Evolutionary conservation across 169 alveolate genomes (phyloP).

Genomic region (Plasmodium vinckei): DNA sequence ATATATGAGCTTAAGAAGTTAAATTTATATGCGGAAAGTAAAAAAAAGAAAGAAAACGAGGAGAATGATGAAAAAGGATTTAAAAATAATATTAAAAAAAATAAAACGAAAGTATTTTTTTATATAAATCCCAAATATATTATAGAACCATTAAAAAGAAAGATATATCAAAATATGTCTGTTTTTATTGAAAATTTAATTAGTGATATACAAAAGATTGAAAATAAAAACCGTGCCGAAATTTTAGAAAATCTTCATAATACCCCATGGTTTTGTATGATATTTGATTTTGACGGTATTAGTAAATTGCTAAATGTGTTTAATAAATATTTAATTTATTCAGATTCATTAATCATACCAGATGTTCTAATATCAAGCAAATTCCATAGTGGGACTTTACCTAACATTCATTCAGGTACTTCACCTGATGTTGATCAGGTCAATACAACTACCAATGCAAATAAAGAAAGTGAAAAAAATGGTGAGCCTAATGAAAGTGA

Average conservation of each 20-base stretch:
- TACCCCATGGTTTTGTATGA: constrained; percentile 72
- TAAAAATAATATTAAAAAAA: constrained; percentile 15
- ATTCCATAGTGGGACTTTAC: background rate
- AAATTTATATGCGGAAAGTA: constrained; percentile 27
- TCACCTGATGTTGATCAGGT: background rate
- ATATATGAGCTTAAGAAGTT: constrained; percentile 34
- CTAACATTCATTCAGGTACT: background rate
- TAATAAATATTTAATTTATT: constrained; percentile 68
- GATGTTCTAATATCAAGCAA: constrained; percentile 35
- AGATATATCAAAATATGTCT: constrained; percentile 69
- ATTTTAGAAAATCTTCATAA: constrained; percentile 40
- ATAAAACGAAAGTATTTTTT: constrained; percentile 53
- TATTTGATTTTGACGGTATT: constrained; percentile 70
- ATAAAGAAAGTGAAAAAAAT: background rate
- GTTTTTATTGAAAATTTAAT: constrained; percentile 70
- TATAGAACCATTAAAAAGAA: constrained; percentile 63
- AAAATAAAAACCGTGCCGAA: constrained; percentile 66
- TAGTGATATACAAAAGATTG: constrained; percentile 53
- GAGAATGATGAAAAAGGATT: constrained; percentile 1
- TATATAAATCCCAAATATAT: constrained; percentile 71
- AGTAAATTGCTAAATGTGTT: constrained; percentile 64
- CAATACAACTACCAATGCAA: background rate
- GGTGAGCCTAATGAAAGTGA: background rate
- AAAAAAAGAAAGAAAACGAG: constrained; percentile 7
- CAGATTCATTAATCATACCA: constrained; percentile 65